Conservation (phyloP, 768 basidiomycete genomes). For the Antrodiella citrinella region DNA sequence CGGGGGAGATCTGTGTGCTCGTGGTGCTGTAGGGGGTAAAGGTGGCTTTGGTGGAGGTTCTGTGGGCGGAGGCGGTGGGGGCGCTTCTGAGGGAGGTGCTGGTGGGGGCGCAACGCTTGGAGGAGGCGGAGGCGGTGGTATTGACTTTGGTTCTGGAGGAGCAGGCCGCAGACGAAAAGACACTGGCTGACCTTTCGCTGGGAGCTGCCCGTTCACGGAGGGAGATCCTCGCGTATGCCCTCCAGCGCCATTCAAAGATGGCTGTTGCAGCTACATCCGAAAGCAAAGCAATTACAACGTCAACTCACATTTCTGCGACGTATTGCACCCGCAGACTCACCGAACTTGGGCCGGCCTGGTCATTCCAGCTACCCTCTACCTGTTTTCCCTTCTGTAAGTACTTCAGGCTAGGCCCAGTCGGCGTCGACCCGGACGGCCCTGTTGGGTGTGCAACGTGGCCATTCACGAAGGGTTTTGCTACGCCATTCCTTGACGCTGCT, state of each 20-base stretch:
- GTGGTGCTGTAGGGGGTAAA: conserved; percentile 22
- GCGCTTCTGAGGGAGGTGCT: conserved; percentile 23
- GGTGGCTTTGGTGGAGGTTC: conserved; percentile 20
- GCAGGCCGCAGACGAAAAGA: conserved; percentile 21
- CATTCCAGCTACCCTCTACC: conserved; percentile 26
- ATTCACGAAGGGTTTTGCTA: conserved; percentile 37
- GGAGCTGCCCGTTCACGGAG: conserved; percentile 13
- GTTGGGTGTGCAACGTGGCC: conserved; percentile 27
- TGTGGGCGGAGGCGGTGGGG: conserved; percentile 3
- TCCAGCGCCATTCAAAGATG: conserved; percentile 11
- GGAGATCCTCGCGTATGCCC: conserved; percentile 13
- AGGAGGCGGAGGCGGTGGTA: conserved; percentile 28
- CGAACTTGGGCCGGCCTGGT: conserved; percentile 23
- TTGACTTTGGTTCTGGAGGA: conserved; percentile 30
- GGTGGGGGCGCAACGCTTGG: conserved; percentile 21
- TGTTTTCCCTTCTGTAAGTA: conserved; percentile 35
- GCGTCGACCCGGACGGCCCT: conserved; percentile 17
- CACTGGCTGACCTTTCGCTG: conserved; percentile 14
- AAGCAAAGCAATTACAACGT: conserved; percentile 4
- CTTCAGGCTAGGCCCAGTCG: conserved; percentile 23
- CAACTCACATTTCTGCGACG: conserved; percentile 8
- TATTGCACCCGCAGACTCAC: conserved; percentile 18
- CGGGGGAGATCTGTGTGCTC: conserved; percentile 18
- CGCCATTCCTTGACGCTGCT: conserved; percentile 10
- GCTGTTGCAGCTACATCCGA: conserved; percentile 1